Evolutionary conservation across 306 rosid genomes (phyloP), one percentile per base, ranked within the genome.

Genomic region (Prosopis cineraria): DNA sequence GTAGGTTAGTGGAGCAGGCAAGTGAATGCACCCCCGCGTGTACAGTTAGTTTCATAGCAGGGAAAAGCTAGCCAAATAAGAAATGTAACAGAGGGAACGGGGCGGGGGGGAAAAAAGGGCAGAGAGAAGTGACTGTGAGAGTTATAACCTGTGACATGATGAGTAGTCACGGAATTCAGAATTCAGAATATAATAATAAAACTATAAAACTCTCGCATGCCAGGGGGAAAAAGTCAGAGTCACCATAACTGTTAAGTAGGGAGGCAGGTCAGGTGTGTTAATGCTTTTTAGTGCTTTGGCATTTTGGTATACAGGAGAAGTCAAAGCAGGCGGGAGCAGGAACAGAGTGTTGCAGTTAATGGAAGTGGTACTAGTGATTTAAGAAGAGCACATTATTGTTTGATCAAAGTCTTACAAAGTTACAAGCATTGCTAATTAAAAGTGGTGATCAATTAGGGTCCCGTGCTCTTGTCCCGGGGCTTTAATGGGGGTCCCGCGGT

Each of bases 1-100:
- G 44, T 64, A 14, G 34, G 34, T 24, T 76, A 22, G 4, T 3
- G 12, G 34, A 33, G 75, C 59, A 24, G 41, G 65, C 3, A 14
- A 13, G 52, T 53, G 72, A 39, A 78, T 45, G 72, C 66, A 73
- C 77, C 74, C 63, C 39, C 69, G 74, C 72, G 59, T 87, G 90
- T 85, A 91, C 90, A 91, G 93, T 86, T 79, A 73, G 78, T 80
- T 80, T 85, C 84, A 81, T 76, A 82, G 44, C 6, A 67, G 72
- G 20, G 16, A 39, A 67, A 66, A 22, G 19, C n/a, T 67, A 22
- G 52, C 52, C 16, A 85, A 55, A 78, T 34, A 56, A 56, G 64
- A 56, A 56, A 56, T 56, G 89, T 10, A 31, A 79, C 79, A 78
- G 47, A 7, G 20, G 68, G 36, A 50, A 50, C 3, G 3, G 0